Percentiles rank a stretch among this genome's conserved stretches.
Evolutionary conservation across 176 grass and related monocot genomes (phyloP).

Genomic region (Rhynchospora tenuis): DNA sequence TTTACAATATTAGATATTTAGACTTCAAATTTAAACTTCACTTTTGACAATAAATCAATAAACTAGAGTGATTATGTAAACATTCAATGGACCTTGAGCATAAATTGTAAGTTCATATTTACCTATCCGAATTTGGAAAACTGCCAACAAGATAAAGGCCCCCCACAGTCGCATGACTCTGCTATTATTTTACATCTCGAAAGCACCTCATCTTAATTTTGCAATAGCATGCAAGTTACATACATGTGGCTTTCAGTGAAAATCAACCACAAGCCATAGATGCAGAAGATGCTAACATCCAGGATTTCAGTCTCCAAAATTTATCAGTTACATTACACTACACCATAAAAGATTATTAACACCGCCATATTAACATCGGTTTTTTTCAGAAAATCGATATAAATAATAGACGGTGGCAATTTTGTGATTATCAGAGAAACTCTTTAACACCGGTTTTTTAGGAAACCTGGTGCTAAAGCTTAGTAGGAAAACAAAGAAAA

Average conservation of each 20-base stretch:
- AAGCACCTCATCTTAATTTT: constrained; percentile 67
- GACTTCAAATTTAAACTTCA: neutral
- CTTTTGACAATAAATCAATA: neutral
- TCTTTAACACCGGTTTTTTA: too few relatives aligned
- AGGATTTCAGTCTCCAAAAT: neutral
- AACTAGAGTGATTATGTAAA: neutral
- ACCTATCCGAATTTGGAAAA: constrained; percentile 99
- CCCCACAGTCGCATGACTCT: constrained; percentile 95
- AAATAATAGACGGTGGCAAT: too few relatives aligned
- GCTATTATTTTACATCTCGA: constrained; percentile 99
- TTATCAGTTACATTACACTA: neutral
- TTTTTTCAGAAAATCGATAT: too few relatives aligned
- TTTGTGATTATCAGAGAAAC: too few relatives aligned
- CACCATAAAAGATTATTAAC: too few relatives aligned
- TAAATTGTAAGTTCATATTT: constrained; percentile 18
- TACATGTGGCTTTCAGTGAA: neutral
- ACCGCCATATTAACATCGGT: too few relatives aligned
- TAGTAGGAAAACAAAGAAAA: too few relatives aligned
- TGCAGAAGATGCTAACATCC: neutral
- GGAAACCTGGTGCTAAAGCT: too few relatives aligned
- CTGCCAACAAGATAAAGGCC: constrained; percentile 93
- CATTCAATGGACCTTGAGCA: neutral
- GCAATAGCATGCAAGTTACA: constrained; percentile 71
- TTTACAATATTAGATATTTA: neutral
- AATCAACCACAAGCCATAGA: neutral